Conservation (phyloP, 2,329 filamentous ascomycete genomes). For the Lecanosticta acicola region DNA sequence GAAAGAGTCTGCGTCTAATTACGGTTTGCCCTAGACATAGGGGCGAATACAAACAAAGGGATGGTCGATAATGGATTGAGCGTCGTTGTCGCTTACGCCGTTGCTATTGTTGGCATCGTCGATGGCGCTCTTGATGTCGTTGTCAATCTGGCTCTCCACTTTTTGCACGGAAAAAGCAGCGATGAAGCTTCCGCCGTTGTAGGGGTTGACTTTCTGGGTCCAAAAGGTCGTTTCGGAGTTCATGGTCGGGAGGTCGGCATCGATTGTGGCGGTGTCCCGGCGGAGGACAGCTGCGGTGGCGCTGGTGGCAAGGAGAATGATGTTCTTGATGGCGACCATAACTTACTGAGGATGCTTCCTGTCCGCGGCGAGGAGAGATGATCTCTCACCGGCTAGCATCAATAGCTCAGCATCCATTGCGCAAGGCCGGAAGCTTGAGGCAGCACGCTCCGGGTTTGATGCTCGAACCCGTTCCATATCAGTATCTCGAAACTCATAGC, state of each 20-base stretch:
- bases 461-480: too few relatives aligned
- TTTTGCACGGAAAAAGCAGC: constrained; percentile 12
- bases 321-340: constrained; percentile 13
- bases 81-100: constrained; percentile 11
- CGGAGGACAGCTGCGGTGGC: constrained; percentile 11
- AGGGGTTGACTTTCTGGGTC: constrained; percentile 14
- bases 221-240: constrained; percentile 14
- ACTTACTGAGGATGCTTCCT: neutral
- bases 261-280: constrained; percentile 11
- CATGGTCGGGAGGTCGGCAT: constrained; percentile 14
- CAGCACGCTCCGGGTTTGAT: too few relatives aligned
- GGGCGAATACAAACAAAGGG: too few relatives aligned
- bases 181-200: constrained; percentile 15
- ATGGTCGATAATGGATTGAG: constrained; percentile 16
- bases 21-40: too few relatives aligned
- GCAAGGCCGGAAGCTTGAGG: too few relatives aligned
- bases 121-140: constrained; percentile 19
- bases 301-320: constrained; percentile 9
- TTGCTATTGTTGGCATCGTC: constrained; percentile 10
- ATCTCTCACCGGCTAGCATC: neutral
- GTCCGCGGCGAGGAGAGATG: neutral
- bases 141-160: constrained; percentile 14
- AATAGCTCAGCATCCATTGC: neutral
- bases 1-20: constrained; percentile 17
- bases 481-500: too few relatives aligned